Percentiles rank a stretch among this genome's conserved stretches.
Conservation (phyloP, 257 asterid species). For the Solanum gracilifrons region DNA sequence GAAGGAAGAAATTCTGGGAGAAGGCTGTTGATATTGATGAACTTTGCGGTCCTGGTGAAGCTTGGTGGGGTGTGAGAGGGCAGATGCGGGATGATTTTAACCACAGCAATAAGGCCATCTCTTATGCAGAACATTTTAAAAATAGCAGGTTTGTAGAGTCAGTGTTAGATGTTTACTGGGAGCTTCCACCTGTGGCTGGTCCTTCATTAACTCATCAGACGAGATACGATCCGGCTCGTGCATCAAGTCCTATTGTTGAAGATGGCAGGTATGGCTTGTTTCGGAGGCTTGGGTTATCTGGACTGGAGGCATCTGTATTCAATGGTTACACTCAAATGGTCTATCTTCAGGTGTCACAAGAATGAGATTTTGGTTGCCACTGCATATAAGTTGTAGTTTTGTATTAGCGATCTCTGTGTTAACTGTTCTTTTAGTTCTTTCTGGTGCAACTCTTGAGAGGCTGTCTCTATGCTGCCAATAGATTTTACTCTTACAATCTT, state of each 20-base stretch:
- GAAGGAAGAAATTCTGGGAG: slow-evolving; percentile 85
- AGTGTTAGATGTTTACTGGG: slow-evolving; percentile 84
- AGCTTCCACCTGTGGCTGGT: slow-evolving; percentile 95
- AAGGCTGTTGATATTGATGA: slow-evolving; percentile 72
- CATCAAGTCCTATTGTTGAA: slow-evolving; percentile 63
- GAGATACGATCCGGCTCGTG: slow-evolving; percentile 92
- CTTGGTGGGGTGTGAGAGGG: slow-evolving; percentile 99
- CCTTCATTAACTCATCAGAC: slow-evolving; percentile 96
- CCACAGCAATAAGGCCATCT: slow-evolving; percentile 74
- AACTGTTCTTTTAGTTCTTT: background rate
- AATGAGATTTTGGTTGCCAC: slow-evolving; percentile 3
- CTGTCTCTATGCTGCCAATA: background rate
- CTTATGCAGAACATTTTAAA: slow-evolving; percentile 52
- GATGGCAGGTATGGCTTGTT: slow-evolving; percentile 79
- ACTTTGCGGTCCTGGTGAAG: slow-evolving; percentile 90
- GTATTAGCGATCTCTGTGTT: background rate
- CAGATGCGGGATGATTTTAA: slow-evolving; percentile 84
- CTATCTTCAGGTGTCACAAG: slow-evolving; percentile 63
- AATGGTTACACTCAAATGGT: slow-evolving; percentile 99
- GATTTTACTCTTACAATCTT: background rate
- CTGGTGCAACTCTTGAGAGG: background rate
- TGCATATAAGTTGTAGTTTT: background rate
- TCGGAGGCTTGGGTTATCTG: slow-evolving; percentile 55
- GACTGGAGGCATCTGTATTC: slow-evolving; percentile 62
- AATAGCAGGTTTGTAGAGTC: slow-evolving; percentile 90